Base-by-base conservation (phyloP, 805 yeast species). In the Yamadazyma laniorum region DNA sequence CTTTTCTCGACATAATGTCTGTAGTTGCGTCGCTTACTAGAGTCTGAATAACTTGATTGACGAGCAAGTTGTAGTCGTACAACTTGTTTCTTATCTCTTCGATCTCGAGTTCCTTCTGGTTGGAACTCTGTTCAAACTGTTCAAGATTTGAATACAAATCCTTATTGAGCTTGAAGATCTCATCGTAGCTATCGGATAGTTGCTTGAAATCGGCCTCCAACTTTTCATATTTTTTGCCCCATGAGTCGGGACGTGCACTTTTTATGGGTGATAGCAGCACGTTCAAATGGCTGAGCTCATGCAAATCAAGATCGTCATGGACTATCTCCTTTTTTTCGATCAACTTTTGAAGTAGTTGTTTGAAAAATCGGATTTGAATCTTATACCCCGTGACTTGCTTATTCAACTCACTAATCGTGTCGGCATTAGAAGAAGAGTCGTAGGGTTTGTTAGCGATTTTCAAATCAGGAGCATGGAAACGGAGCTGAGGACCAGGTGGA, bases 111-210 rank as follows among this genome's bases (percentile, higher is more conserved):
- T 66, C 68, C 31, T 58, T 61, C 6, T 50, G 56, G 12, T 56
- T 48, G 32, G 68, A 47, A 33, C 59, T 61, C 14, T 43, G 40
- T 42, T 68, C 64, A 38, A 61, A 65, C 2, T 47, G 49, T 38
- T 65, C 71, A 18, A 68, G 49, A 38, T 55, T 67, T 5, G 50
- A 48, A 42, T 63, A 65, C 34, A 68, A 50, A 34, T 68, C 73
- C 35, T 67, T 63, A 35, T 67, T 64, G 17, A 68, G 51, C 25
- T 54, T 50, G 36, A 49, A 57, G 12, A 67, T 51, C 34, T 67
- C 72, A 30, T 61, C 58, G 32, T 64, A 61, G 31, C 60, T 59
- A 17, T 45, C 40, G 6, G 54, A 51, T 15, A 59, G 44, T 21
- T 46, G 48, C 26, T 47, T 42, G 32, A 47, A 47, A 25, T 55